Evolutionary conservation across 306 rosid genomes (phyloP).

Genomic region (Begonia masoniana): DNA sequence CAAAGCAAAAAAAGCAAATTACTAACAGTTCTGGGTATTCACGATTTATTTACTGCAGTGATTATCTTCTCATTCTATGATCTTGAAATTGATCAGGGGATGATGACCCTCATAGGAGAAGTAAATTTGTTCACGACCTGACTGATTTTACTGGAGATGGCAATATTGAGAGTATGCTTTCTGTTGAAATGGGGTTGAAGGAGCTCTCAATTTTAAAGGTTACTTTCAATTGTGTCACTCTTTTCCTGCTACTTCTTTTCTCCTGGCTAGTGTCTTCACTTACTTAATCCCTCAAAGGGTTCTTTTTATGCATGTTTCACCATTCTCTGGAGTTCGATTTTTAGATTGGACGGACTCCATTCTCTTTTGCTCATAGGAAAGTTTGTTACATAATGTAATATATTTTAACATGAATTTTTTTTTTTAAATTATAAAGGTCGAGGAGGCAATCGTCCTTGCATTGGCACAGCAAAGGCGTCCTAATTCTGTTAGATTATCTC

Average conservation of each 20-base stretch:
- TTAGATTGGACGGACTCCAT: no score
- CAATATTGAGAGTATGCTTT: conserved; percentile 92
- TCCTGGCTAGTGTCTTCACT: background rate
- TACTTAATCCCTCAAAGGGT: no score
- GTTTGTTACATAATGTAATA: no score
- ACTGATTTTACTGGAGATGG: conserved; percentile 94
- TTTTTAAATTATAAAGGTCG: conserved; percentile 37
- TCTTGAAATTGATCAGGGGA: conserved; percentile 39
- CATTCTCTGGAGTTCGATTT: no score
- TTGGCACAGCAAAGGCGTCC: conserved; percentile 78
- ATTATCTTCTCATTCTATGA: conserved; percentile 9
- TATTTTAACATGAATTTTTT: conserved; percentile 7
- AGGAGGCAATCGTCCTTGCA: conserved; percentile 80
- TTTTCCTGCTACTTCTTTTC: conserved; percentile 4
- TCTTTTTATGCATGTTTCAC: no score
- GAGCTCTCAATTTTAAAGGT: conserved; percentile 94
- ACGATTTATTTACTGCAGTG: background rate
- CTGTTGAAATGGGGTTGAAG: conserved; percentile 91
- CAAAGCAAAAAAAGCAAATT: no score
- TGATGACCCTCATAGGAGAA: conserved; percentile 56
- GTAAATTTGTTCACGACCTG: conserved; percentile 53
- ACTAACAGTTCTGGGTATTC: no score
- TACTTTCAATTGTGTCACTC: conserved; percentile 11
- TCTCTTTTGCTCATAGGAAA: no score
- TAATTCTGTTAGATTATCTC: conserved; percentile 55